Conservation (phyloP, 1,284 basidiomycete species). For the Ustilago bromivora region DNA sequence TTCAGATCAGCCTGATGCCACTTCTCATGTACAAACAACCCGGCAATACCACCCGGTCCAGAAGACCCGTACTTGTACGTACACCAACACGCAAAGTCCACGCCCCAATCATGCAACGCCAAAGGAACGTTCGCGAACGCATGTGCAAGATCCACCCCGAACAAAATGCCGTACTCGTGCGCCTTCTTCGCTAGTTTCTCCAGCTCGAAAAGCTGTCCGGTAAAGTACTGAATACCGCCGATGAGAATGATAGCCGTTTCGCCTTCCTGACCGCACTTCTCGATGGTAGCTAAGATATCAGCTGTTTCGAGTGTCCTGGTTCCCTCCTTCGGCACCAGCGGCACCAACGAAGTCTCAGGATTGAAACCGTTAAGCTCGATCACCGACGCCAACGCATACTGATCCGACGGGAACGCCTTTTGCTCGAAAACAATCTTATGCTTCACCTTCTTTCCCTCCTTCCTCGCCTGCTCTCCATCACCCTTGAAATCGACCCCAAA, state of each 20-base stretch:
- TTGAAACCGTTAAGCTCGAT: constrained; percentile 83
- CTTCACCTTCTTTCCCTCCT: constrained; percentile 39
- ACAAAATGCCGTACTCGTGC: constrained; percentile 81
- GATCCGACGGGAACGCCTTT: constrained; percentile 94
- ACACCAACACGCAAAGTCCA: constrained; percentile 84
- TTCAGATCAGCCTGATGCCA: constrained; percentile 69
- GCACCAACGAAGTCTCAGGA: constrained; percentile 80
- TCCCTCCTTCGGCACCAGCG: constrained; percentile 81
- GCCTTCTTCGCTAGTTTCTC: constrained; percentile 83
- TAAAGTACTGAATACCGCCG: constrained; percentile 83
- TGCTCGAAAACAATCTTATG: constrained; percentile 97
- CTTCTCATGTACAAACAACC: constrained; percentile 86
- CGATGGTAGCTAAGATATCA: constrained; percentile 85
- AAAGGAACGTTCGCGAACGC: constrained; percentile 92
- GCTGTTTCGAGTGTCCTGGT: constrained; percentile 89
- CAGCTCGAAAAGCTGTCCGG: constrained; percentile 95
- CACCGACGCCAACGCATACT: constrained; percentile 94
- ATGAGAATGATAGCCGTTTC: constrained; percentile 64
- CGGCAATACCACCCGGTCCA: constrained; percentile 95
- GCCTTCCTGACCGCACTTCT: constrained; percentile 65
- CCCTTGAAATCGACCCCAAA: constrained; percentile 42
- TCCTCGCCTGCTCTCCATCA: constrained; percentile 35
- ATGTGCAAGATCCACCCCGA: constrained; percentile 97
- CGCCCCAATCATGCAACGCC: constrained; percentile 88
- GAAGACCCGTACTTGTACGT: constrained; percentile 83